These are phyloP conservation scores for Nepenthes alata DNA, from an alignment of 179 eudicot species.

Conservation along the genomic window DNA sequence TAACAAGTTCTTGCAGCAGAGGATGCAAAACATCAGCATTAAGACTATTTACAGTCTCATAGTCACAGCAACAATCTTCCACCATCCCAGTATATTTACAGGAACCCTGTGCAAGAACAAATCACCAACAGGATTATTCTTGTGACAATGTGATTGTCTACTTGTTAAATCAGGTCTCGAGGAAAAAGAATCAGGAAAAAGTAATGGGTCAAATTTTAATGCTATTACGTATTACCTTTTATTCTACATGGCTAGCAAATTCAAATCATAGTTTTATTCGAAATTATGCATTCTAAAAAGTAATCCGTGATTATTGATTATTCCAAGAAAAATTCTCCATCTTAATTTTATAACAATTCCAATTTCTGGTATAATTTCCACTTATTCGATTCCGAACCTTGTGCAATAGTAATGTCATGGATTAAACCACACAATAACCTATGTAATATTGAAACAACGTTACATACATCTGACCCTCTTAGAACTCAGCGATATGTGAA, in stretches of 20 bases:
- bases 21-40: slow-evolving; percentile 49
- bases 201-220: neutral
- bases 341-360: too few species aligned
- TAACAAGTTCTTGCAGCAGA: slow-evolving; percentile 53
- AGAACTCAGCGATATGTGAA: too few species aligned
- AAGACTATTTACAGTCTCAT: slow-evolving; percentile 45
- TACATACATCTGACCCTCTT: too few species aligned
- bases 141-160: too few species aligned
- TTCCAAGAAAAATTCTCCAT: too few species aligned
- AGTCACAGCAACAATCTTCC: slow-evolving; percentile 67
- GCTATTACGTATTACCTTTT: neutral
- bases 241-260: neutral
- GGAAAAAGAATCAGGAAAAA: neutral
- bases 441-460: too few species aligned
- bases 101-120: slow-evolving; percentile 23
- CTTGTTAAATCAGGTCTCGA: too few species aligned
- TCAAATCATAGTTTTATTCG: neutral
- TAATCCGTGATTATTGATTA: too few species aligned
- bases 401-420: too few species aligned
- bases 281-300: neutral
- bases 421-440: too few species aligned
- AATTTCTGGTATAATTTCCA: too few species aligned
- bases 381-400: too few species aligned
- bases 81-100: slow-evolving; percentile 51
- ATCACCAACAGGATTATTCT: neutral